Evolutionary conservation across 768 basidiomycete species (phyloP).

Genomic region (Mycena galericulata): DNA sequence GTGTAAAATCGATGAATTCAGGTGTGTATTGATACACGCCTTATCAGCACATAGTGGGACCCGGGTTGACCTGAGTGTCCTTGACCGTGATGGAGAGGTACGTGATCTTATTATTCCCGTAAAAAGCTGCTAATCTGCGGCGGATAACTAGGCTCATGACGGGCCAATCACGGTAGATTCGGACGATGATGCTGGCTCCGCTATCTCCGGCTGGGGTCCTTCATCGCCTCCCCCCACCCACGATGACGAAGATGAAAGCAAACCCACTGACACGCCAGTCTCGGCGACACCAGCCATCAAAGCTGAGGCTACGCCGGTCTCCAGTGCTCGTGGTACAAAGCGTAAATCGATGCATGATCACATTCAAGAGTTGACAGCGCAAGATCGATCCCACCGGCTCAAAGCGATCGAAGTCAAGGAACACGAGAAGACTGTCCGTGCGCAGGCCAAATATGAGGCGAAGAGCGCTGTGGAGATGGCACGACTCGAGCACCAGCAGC

Average conservation of each 20-base stretch:
- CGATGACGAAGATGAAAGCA: background rate
- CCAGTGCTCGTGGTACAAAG: no score
- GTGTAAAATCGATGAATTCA: no score
- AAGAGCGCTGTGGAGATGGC: background rate
- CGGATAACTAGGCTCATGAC: constrained; percentile 11
- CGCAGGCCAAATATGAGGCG: background rate
- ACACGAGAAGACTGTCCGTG: background rate
- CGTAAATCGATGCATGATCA: no score
- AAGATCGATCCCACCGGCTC: background rate
- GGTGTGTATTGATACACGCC: no score
- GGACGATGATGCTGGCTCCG: background rate
- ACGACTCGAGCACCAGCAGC: background rate
- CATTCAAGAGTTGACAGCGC: background rate
- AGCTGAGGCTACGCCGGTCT: background rate
- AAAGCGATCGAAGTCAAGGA: background rate
- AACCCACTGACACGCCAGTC: background rate
- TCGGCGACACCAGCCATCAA: background rate
- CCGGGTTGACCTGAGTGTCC: constrained; percentile 31
- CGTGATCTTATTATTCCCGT: background rate
- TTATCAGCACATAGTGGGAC: constrained; percentile 38
- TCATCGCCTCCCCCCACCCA: background rate
- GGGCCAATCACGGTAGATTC: background rate
- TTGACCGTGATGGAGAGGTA: constrained; percentile 20
- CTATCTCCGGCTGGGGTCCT: background rate
- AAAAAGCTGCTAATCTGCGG: background rate